A percentile compares a stretch with the other conserved stretches of the same genome.
These are phyloP conservation scores for Aspergillus sclerotioniger DNA, from an alignment of 495 filamentous ascomycete species.

Conservation along the genomic window DNA sequence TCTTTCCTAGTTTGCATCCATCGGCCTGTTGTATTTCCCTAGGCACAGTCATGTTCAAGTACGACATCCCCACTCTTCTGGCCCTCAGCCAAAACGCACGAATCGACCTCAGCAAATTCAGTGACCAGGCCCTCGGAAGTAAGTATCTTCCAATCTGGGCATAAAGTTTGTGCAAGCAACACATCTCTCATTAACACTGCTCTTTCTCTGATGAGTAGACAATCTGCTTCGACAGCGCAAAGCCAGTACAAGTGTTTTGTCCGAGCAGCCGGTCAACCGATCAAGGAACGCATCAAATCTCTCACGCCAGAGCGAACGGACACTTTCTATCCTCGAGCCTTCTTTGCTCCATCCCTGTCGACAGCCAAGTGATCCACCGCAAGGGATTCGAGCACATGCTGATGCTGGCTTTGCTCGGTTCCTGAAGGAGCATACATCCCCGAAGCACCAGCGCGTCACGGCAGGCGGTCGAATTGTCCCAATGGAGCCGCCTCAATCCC, in stretches of 20 bases:
- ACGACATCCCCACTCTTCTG: constrained; percentile 39
- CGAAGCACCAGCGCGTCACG: constrained; percentile 60
- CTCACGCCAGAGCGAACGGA: constrained; percentile 12
- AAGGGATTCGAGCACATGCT: constrained; percentile 21
- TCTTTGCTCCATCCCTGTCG: constrained; percentile 16
- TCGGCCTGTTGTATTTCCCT: not conserved
- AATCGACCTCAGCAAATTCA: constrained; percentile 31
- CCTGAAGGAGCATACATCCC: constrained; percentile 58
- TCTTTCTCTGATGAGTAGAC: constrained; percentile 14
- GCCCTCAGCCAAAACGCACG: constrained; percentile 31
- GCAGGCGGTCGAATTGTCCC: constrained; percentile 65
- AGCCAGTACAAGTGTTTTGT: constrained; percentile 17
- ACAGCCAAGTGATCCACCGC: constrained; percentile 25
- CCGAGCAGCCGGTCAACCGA: constrained; percentile 22
- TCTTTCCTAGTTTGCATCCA: not conserved
- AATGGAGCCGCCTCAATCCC: constrained; percentile 30
- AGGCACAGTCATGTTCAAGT: constrained; percentile 31
- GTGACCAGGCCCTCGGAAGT: constrained; percentile 28
- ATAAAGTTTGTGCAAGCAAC: not conserved
- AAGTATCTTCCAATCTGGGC: constrained; percentile 10
- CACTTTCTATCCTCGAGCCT: constrained; percentile 8
- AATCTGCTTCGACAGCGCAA: constrained; percentile 26
- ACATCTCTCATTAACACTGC: constrained; percentile 3
- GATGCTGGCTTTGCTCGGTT: constrained; percentile 50
- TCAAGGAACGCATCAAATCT: constrained; percentile 17